Conservation (phyloP, 495 filamentous ascomycete species). For the Hypoxylon crocopeplum region DNA sequence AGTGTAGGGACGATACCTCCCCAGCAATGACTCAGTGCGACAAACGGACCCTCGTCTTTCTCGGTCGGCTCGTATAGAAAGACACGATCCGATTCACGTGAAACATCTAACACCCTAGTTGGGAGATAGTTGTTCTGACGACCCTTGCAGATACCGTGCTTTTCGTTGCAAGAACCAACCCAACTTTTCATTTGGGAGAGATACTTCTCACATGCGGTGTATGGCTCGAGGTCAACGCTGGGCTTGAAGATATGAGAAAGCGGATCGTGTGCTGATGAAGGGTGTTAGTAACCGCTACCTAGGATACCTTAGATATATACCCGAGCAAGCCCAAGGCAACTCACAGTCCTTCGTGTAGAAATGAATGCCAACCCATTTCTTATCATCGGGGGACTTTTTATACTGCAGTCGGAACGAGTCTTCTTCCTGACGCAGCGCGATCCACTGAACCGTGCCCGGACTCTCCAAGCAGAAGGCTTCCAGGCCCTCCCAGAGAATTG, state of each 20-base stretch:
- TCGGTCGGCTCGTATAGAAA: slow-evolving; percentile 6
- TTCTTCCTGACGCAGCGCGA: slow-evolving; percentile 10
- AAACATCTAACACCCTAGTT: slow-evolving; percentile 20
- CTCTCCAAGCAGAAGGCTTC: slow-evolving; percentile 4
- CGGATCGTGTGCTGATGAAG: not conserved
- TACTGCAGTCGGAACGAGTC: slow-evolving; percentile 14
- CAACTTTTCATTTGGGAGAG: slow-evolving; percentile 24
- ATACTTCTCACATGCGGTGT: slow-evolving; percentile 6
- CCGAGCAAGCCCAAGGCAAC: not conserved
- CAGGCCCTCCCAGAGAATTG: slow-evolving; percentile 25
- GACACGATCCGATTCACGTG: slow-evolving; percentile 7
- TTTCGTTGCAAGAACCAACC: slow-evolving; percentile 12
- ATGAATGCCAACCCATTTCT: slow-evolving; percentile 15
- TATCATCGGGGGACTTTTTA: not conserved
- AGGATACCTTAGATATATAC: too few species aligned
- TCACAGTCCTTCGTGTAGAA: slow-evolving; percentile 23
- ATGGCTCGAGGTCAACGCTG: slow-evolving; percentile 3
- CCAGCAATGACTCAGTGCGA: slow-evolving; percentile 24
- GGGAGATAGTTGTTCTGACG: slow-evolving; percentile 7
- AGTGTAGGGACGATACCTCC: slow-evolving; percentile 14
- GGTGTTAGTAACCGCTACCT: not conserved
- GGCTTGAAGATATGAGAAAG: slow-evolving; percentile 10
- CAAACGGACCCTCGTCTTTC: slow-evolving; percentile 9
- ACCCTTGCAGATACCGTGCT: slow-evolving; percentile 10
- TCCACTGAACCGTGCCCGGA: slow-evolving; percentile 9